Evolutionary conservation across 75 land plant genomes (phyloP).

Genomic region (Sequoia sempervirens): DNA sequence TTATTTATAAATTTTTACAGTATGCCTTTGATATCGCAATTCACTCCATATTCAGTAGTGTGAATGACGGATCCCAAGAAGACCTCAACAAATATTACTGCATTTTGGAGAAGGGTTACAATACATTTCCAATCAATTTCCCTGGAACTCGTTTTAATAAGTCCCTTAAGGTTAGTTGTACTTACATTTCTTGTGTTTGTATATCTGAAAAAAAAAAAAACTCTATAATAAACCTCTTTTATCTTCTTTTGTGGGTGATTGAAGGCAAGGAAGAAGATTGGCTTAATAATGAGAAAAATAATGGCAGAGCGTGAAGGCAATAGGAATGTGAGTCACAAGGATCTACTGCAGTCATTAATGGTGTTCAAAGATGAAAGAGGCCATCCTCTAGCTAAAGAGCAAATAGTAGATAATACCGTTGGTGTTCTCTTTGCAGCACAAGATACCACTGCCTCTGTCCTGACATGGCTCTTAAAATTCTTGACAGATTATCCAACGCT

Average conservation of each 20-base stretch:
- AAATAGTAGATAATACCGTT: conserved; percentile 67
- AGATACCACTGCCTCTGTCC: conserved; percentile 66
- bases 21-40: conserved; percentile 67
- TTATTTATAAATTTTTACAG: conserved; percentile 18
- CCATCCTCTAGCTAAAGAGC: conserved; percentile 27
- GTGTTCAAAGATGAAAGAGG: conserved; percentile 34
- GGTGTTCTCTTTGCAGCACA: conserved; percentile 74
- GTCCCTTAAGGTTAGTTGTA: conserved; percentile 10
- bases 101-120: conserved; percentile 65
- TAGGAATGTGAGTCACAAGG: conserved; percentile 12
- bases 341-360: conserved; percentile 38
- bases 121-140: conserved; percentile 59
- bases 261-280: conserved; percentile 61
- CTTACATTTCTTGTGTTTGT: not conserved
- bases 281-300: conserved; percentile 35
- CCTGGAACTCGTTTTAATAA: conserved; percentile 57
- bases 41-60: conserved; percentile 39
- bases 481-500: conserved; percentile 55
- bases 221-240: not conserved
- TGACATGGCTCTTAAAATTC: conserved; percentile 81
- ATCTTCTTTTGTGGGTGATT: not conserved
- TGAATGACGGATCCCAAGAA: conserved; percentile 28
- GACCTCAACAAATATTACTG: conserved; percentile 53
- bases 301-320: conserved; percentile 38
- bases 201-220: not conserved